Evolutionary conservation across 208 protist species (phyloP).

Genomic region (Trypanosomatidae sp.): DNA sequence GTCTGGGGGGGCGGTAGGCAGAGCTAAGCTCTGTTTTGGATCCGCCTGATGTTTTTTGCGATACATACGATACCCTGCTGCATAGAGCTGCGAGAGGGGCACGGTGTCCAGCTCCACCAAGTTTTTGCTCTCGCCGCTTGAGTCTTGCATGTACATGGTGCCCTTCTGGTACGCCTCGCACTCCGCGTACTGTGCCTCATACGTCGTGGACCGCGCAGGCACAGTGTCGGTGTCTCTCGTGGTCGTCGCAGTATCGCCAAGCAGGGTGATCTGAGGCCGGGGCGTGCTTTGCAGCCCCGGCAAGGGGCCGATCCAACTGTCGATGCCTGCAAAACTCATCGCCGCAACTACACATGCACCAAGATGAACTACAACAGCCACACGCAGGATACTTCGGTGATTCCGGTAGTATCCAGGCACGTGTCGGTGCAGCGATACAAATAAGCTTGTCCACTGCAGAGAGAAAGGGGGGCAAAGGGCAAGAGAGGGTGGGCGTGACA

Average conservation of each 20-base stretch:
- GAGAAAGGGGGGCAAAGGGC: no score
- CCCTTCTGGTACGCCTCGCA: slow-evolving; percentile 46
- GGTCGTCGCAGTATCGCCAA: slow-evolving; percentile 39
- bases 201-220: slow-evolving; percentile 64
- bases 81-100: slow-evolving; percentile 69
- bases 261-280: slow-evolving; percentile 33
- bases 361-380: background rate
- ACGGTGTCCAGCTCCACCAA: slow-evolving; percentile 41
- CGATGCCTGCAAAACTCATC: slow-evolving; percentile 26
- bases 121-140: slow-evolving; percentile 31
- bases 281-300: slow-evolving; percentile 14
- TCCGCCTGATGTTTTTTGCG: slow-evolving; percentile 35
- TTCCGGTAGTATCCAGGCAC: background rate
- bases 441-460: background rate
- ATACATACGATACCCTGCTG: slow-evolving; percentile 56
- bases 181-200: slow-evolving; percentile 57
- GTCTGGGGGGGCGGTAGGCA: slow-evolving; percentile 66
- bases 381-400: background rate
- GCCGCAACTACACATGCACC: background rate
- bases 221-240: slow-evolving; percentile 42
- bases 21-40: slow-evolving; percentile 22
- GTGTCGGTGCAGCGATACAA: background rate
- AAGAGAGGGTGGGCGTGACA: background rate
- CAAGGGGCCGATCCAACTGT: slow-evolving; percentile 31
- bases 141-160: slow-evolving; percentile 70